Percentiles rank a stretch among this genome's conserved stretches.
Conservation (phyloP, 2,329 filamentous ascomycete species). For the Orbilia javanica region DNA sequence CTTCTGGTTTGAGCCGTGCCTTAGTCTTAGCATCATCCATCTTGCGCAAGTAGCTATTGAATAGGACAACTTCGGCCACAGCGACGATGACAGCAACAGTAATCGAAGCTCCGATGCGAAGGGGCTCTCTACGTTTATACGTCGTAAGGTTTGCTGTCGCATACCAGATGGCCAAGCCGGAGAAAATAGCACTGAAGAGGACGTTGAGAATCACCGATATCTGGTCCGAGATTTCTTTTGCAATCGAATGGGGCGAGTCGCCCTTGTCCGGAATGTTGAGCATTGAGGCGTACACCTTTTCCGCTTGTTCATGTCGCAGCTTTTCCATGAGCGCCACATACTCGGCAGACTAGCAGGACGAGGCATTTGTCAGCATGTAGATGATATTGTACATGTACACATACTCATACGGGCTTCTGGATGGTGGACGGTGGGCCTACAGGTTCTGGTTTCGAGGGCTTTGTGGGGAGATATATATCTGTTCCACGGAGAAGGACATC, state of each 20-base stretch:
- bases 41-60: slow-evolving; percentile 44
- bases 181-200: slow-evolving; percentile 48
- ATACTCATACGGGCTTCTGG: background rate
- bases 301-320: slow-evolving; percentile 39
- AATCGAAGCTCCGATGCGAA: slow-evolving; percentile 43
- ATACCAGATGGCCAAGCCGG: slow-evolving; percentile 50
- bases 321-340: slow-evolving; percentile 42
- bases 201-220: slow-evolving; percentile 52
- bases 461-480: slow-evolving; percentile 21
- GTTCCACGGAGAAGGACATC: slow-evolving; percentile 44
- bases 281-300: slow-evolving; percentile 45
- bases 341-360: slow-evolving; percentile 25
- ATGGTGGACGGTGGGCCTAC: slow-evolving; percentile 3
- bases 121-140: slow-evolving; percentile 30
- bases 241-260: slow-evolving; percentile 27
- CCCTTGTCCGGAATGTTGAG: slow-evolving; percentile 6
- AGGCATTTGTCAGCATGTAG: background rate
- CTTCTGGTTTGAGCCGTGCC: slow-evolving; percentile 26
- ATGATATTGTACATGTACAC: background rate
- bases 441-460: slow-evolving; percentile 17
- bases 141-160: slow-evolving; percentile 48
- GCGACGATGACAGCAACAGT: slow-evolving; percentile 40
- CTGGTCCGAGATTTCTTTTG: slow-evolving; percentile 49
- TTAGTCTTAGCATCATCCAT: slow-evolving; percentile 41
- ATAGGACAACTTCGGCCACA: slow-evolving; percentile 46